Evolutionary conservation across 495 filamentous ascomycete genomes (phyloP), one percentile per base, ranked within the genome.

Genomic region (Talaromyces thailandensis): DNA sequence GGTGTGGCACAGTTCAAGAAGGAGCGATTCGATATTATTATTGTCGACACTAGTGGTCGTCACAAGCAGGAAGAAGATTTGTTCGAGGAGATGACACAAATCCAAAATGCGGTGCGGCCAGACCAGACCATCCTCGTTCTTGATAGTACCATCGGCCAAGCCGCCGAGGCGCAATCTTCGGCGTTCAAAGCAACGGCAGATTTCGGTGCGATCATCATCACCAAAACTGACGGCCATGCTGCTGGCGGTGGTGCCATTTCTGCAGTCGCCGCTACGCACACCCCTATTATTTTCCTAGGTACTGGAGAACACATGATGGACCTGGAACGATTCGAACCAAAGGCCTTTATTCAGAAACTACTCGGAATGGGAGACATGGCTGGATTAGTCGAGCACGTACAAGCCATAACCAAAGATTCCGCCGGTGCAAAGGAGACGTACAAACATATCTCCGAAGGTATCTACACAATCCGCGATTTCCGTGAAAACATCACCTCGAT

Each of bases 1-100:
- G 94, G 94, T 71, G 95, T 99, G 12, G 92, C 96, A 32, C 95
- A 96, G 75, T 99, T 99, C 81, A 97, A 96, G 80, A 97, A 96
- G 77, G 95, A 99, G 81, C 81, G 86, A 4, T 99, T 98, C 71
- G 94, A 99, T 75, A 86, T 99, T 58, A 99, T 99, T 65, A 96
- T 99, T 64, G 94, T 99, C 18, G 94, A 99, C 79, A 99, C 94
- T 2, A 91, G 87, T 62, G 94, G 94, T 66, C 82, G 94, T 63
- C 94, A 99, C 78, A 83, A 90, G 69, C 94, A 99, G 67, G 95
- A 98, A 75, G 86, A 91, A 65, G 92, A 94, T 23, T 79, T 99
- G 11, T 99, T 99, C 73, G 89, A 91, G 40, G 94, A 99, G 72
- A 99, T 99, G 94, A 86, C 91, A 63, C 92, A 99, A 73, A 98